Conservation (phyloP, 306 rosid species). For the Acacia melanoxylon region DNA sequence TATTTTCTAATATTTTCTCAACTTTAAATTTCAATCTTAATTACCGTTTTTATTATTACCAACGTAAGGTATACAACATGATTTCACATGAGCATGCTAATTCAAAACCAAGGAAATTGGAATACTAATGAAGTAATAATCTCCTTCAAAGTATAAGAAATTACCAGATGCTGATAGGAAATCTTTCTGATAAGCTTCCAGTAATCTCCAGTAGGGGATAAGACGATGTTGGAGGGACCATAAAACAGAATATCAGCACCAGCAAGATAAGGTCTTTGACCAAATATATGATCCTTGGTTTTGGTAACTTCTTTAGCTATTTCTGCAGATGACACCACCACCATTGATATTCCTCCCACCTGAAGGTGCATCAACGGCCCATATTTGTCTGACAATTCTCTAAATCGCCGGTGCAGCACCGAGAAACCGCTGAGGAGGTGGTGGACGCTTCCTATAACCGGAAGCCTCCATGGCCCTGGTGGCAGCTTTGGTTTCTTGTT, state of each 20-base stretch:
- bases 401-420: background rate
- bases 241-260: background rate
- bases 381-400: conserved; percentile 7
- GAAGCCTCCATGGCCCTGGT: conserved; percentile 35
- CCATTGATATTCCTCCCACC: conserved; percentile 19
- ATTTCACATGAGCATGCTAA: too few species aligned
- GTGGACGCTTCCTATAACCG: conserved; percentile 32
- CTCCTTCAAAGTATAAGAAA: background rate
- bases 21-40: too few species aligned
- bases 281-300: conserved; percentile 27
- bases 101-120: too few species aligned
- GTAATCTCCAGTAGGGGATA: conserved; percentile 20
- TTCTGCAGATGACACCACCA: conserved; percentile 38
- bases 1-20: too few species aligned
- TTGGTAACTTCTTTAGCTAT: conserved; percentile 33
- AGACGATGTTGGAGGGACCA: background rate
- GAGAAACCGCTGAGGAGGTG: background rate
- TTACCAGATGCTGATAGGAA: background rate
- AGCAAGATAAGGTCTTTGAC: conserved; percentile 4
- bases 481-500: background rate
- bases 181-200: conserved; percentile 30
- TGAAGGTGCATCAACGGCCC: conserved; percentile 31
- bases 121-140: too few species aligned
- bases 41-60: too few species aligned
- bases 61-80: too few species aligned